Percentiles rank a stretch among this genome's conserved stretches.
These are phyloP conservation scores for Kwoniella bestiolae DNA, from an alignment of 768 basidiomycete genomes.

Conservation along the genomic window DNA sequence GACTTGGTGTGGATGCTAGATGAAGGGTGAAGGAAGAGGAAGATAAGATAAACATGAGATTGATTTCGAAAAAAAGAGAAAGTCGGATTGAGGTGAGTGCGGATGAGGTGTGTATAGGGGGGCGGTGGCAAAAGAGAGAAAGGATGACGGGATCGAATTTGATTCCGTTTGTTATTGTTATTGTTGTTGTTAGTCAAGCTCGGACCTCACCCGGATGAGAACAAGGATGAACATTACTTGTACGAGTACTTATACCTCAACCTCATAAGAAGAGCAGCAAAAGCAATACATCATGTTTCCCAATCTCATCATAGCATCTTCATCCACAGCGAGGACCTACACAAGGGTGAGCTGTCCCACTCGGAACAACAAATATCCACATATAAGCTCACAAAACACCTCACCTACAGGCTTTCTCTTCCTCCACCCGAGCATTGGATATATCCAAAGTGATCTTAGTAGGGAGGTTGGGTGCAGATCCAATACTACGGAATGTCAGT, in stretches of 20 bases:
- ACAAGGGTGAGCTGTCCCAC: background rate
- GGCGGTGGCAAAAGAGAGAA: constrained; percentile 8
- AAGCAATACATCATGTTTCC: background rate
- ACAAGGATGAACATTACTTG: background rate
- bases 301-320: background rate
- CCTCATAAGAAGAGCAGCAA: background rate
- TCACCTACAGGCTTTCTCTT: constrained; percentile 32
- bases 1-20: background rate
- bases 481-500: constrained; percentile 32
- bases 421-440: constrained; percentile 25
- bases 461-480: constrained; percentile 44
- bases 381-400: background rate
- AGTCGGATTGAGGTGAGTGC: background rate
- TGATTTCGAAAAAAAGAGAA: background rate
- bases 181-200: background rate
- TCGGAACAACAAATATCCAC: too few relatives aligned
- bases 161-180: constrained; percentile 9
- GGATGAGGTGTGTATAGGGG: background rate
- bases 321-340: background rate
- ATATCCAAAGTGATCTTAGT: constrained; percentile 40
- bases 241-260: background rate
- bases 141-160: background rate
- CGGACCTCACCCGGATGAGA: background rate
- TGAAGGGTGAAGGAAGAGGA: background rate
- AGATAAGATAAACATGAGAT: background rate